Evolutionary conservation across 331 rosid species (phyloP), one percentile per base, ranked within the genome.

Genomic region (Malus hybrid): DNA sequence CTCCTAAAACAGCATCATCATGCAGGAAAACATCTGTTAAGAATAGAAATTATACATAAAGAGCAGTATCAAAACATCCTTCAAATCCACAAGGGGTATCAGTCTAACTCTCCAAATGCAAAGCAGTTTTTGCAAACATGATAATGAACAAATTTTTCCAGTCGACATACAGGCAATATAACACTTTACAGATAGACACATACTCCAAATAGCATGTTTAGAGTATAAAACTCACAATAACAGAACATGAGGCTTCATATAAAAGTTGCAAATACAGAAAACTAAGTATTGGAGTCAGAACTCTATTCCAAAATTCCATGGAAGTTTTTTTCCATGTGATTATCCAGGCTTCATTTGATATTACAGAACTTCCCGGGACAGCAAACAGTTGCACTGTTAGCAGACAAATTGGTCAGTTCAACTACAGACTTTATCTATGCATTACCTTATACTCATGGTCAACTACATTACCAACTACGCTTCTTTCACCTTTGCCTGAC

Each of bases 1-100:
- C 87, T 90, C 99, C 99, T 94, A 90, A 86, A 90, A 76, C 63
- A 79, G 81, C 76, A 74, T 71, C 79, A 80, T 33, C 71, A 69
- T 73, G 67, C 52, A 69, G 63, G 62, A 76, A 83, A 36, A 50
- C 77, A 18, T 73, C 65, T 59, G 69, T 61, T 46, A 59, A 46
- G 56, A 73, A 61, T 42, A 73, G 69, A 61, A 73, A 61, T 33
- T 27, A 73, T 19, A 72, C 24, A 73, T 61, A 61, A 73, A 61
- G 60, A 39, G 77, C 77, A 73, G 44, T 16, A 73, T 24, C 59
- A 73, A 73, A 22, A 65, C 69, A n/a, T 60, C n/a, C 50, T 36
- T 24, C 42, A 73, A 36, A 73, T 60, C 50, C 18, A 39, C 68
- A 73, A 2, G 18, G 68, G 10, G 55, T 7, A 39, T 15, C 39